phyloP scores from a whole-genome alignment of 2,329 filamentous ascomycete species.

The Graphilbum fragrans region DNA sequence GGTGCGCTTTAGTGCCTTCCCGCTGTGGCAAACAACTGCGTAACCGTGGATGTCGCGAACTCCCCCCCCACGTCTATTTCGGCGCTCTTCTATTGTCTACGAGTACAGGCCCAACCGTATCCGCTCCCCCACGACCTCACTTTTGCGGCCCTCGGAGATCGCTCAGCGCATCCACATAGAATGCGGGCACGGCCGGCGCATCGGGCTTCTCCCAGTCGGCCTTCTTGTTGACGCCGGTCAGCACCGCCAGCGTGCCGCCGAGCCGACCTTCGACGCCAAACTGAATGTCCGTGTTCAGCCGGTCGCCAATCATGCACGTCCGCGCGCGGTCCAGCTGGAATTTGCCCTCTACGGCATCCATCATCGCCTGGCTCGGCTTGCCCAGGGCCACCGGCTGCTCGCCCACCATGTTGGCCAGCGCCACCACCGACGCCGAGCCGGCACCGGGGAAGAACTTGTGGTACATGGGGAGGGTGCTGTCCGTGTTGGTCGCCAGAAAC shows the following conservation, averaged over 20 bases:
- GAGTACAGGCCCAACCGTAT: too few relatives aligned
- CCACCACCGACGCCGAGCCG: slow-evolving; percentile 61
- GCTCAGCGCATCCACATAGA: slow-evolving; percentile 73
- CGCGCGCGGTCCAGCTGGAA: slow-evolving; percentile 74
- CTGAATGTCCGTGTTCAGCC: slow-evolving; percentile 88
- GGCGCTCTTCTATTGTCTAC: too few relatives aligned
- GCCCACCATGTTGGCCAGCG: slow-evolving; percentile 60
- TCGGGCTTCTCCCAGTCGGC: slow-evolving; percentile 65
- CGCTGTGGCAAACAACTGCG: too few relatives aligned
- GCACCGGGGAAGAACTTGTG: slow-evolving; percentile 84
- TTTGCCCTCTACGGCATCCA: slow-evolving; percentile 96
- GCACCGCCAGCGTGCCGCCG: slow-evolving; percentile 79
- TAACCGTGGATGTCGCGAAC: too few relatives aligned
- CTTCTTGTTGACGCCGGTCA: slow-evolving; percentile 82
- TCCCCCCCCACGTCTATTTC: too few relatives aligned
- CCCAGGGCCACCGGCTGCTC: slow-evolving; percentile 67
- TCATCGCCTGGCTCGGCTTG: slow-evolving; percentile 97
- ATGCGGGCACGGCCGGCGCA: slow-evolving; percentile 59
- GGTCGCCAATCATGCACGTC: slow-evolving; percentile 93
- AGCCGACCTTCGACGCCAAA: slow-evolving; percentile 87
- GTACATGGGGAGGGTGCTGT: slow-evolving; percentile 76
- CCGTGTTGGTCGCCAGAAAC: slow-evolving; percentile 88
- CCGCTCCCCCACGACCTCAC: not conserved
- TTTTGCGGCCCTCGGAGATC: slow-evolving; percentile 40
- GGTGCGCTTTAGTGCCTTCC: too few relatives aligned